These are phyloP conservation scores for Solanum chiquidenum DNA, from an alignment of 257 asterid genomes.

Conservation along the genomic window DNA sequence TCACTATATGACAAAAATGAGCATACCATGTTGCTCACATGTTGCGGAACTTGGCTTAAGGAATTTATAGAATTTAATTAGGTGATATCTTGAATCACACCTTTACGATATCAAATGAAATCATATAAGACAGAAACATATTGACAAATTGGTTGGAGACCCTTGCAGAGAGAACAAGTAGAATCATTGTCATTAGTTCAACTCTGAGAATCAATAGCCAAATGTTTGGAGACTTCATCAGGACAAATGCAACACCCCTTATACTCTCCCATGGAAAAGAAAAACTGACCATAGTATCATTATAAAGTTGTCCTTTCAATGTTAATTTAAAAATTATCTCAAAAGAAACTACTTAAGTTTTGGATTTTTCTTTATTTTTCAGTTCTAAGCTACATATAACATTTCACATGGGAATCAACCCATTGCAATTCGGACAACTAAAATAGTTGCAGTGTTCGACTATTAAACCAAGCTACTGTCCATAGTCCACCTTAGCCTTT, in stretches of 20 bases:
- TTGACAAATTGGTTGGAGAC: background rate
- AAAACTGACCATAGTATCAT: background rate
- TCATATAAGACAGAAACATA: background rate
- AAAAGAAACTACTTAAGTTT: background rate
- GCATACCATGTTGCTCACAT: no score
- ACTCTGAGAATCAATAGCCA: no score
- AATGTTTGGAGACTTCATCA: background rate
- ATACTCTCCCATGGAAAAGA: background rate
- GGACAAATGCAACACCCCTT: background rate
- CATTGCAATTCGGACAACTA: no score
- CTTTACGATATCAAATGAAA: background rate
- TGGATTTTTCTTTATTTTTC: no score
- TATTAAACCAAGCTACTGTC: no score
- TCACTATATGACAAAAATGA: no score
- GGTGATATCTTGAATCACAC: background rate
- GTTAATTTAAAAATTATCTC: background rate
- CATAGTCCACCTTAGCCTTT: no score
- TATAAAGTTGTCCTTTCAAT: background rate
- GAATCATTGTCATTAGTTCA: no score
- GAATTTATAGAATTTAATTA: background rate
- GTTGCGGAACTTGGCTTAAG: no score
- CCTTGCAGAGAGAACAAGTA: background rate
- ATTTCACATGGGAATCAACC: no score
- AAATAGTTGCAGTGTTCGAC: no score
- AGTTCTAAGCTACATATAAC: no score